Percentiles rank a stretch among this genome's conserved stretches.
Evolutionary conservation across 208 protist species (phyloP).

Genomic region (Trypanosomatidae sp.): DNA sequence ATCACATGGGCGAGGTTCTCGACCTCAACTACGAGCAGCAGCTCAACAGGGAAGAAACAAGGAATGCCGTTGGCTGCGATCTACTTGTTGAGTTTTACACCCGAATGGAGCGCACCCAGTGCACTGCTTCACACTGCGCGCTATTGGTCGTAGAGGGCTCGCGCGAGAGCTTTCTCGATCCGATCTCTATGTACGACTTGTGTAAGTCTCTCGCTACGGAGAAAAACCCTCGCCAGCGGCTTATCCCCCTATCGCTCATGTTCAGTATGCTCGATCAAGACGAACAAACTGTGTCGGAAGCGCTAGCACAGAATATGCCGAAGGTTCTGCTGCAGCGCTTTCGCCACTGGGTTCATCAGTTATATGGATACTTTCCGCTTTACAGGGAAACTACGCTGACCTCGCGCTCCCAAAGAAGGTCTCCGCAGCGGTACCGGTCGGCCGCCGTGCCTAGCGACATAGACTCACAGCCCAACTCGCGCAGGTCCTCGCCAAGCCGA

Average conservation of each 20-base stretch:
- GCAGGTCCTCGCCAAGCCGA: slow-evolving; percentile 16
- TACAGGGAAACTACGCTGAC: slow-evolving; percentile 7
- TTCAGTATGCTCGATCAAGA: slow-evolving; percentile 87
- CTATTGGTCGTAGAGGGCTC: slow-evolving; percentile 78
- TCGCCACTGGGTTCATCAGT: slow-evolving; percentile 65
- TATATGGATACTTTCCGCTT: slow-evolving; percentile 49
- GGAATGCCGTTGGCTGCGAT: slow-evolving; percentile 15
- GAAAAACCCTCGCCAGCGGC: slow-evolving; percentile 57
- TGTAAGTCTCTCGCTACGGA: slow-evolving; percentile 71
- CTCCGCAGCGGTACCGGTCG: slow-evolving; percentile 27
- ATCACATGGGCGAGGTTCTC: slow-evolving; percentile 70
- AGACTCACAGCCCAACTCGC: slow-evolving; percentile 20
- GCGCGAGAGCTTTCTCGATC: slow-evolving; percentile 80
- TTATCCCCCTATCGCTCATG: slow-evolving; percentile 76
- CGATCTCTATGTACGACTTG: slow-evolving; percentile 74
- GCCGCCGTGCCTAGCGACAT: slow-evolving; percentile 25
- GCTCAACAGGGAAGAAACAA: slow-evolving; percentile 28
- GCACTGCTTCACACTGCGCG: slow-evolving; percentile 55
- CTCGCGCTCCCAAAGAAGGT: slow-evolving; percentile 12
- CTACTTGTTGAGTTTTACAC: slow-evolving; percentile 39
- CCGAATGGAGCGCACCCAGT: slow-evolving; percentile 53
- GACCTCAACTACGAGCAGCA: slow-evolving; percentile 43
- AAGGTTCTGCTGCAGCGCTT: slow-evolving; percentile 64
- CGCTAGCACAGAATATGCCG: slow-evolving; percentile 51
- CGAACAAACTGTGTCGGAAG: slow-evolving; percentile 68